These are phyloP conservation scores for Discostella pseudostelligera DNA, from an alignment of 108 stramenopile genomes.

Conservation along the genomic window DNA sequence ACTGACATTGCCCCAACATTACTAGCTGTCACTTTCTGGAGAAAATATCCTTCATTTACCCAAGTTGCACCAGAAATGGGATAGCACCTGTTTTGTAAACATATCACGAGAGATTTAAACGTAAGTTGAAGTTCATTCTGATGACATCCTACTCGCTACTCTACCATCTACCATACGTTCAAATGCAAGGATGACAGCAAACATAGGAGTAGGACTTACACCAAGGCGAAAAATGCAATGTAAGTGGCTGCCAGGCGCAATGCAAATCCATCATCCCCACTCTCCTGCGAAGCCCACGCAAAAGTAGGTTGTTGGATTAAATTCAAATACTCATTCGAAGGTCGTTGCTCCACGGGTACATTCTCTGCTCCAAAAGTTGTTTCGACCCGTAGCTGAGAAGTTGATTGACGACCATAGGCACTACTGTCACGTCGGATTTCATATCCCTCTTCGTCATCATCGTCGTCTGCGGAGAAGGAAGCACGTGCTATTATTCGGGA, in stretches of 20 bases:
- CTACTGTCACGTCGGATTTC: conserved; percentile 17
- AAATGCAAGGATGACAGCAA: not conserved
- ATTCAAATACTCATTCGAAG: conserved; percentile 83
- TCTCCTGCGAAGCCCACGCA: conserved; percentile 73
- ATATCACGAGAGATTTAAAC: too few species aligned
- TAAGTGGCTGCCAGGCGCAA: conserved; percentile 54
- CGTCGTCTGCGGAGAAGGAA: not conserved
- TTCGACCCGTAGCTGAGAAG: conserved; percentile 30
- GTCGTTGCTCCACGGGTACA: conserved; percentile 75
- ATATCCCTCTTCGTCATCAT: conserved; percentile 22
- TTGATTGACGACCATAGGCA: not conserved
- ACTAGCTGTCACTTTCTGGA: conserved; percentile 75
- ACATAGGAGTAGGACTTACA: conserved; percentile 21
- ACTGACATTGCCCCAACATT: conserved; percentile 73
- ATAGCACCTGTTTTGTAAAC: conserved; percentile 40
- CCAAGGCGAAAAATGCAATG: conserved; percentile 44
- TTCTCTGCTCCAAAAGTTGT: conserved; percentile 82
- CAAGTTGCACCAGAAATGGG: conserved; percentile 85
- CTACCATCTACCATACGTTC: too few species aligned
- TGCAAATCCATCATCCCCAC: conserved; percentile 34
- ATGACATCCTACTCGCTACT: too few species aligned
- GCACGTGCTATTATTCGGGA: not conserved
- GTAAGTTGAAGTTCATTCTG: too few species aligned
- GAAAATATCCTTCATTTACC: conserved; percentile 67
- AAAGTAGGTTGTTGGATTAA: conserved; percentile 67